Percentiles rank a stretch among this genome's conserved stretches.
phyloP scores from a whole-genome alignment of 2,329 filamentous ascomycete genomes.

The Xylaria sp. region DNA sequence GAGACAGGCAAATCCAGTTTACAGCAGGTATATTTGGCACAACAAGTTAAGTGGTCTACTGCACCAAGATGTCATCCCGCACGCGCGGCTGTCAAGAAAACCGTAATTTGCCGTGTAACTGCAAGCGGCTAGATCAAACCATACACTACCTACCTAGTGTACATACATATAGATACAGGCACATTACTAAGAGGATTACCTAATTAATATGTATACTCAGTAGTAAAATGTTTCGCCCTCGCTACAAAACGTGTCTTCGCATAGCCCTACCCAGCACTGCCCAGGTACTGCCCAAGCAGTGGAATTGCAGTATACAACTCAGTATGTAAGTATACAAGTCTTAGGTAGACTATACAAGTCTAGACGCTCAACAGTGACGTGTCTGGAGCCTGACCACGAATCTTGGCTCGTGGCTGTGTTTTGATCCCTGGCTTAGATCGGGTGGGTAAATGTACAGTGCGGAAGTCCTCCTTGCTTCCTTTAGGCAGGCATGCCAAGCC shows the following conservation, averaged over 20 bases:
- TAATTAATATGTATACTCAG: background rate
- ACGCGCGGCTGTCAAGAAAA: background rate
- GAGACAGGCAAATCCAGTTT: background rate
- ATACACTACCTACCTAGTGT: background rate
- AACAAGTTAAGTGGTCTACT: background rate
- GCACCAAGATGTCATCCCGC: background rate
- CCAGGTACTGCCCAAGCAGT: too few species aligned
- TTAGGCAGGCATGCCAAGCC: slow-evolving; percentile 13
- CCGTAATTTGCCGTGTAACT: background rate
- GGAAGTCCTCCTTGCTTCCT: background rate
- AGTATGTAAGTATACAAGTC: too few species aligned
- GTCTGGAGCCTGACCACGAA: slow-evolving; percentile 21
- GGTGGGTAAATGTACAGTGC: slow-evolving; percentile 29
- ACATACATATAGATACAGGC: too few species aligned
- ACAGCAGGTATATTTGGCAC: too few species aligned
- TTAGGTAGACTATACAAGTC: too few species aligned
- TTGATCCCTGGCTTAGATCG: slow-evolving; percentile 20
- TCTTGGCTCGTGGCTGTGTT: slow-evolving; percentile 37
- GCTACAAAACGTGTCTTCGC: background rate
- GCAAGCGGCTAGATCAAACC: background rate
- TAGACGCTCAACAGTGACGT: slow-evolving; percentile 22
- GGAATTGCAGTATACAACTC: slow-evolving; percentile 5
- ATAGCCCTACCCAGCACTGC: too few species aligned
- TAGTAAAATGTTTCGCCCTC: background rate
- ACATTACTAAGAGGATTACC: background rate